Conservation (phyloP, 73 alveolate genomes). For the Tetrahymena thermophila region DNA sequence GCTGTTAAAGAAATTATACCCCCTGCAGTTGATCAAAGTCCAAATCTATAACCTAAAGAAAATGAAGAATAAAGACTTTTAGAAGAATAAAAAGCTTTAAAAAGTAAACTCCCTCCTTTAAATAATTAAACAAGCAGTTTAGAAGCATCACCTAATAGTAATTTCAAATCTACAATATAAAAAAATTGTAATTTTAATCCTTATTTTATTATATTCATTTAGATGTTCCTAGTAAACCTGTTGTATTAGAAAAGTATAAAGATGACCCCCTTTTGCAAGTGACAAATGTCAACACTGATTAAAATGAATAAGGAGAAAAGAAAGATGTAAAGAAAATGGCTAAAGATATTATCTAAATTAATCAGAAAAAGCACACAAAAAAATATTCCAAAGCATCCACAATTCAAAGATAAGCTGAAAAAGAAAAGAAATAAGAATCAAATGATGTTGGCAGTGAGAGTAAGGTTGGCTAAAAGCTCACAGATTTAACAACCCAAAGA, state of each 20-base stretch:
- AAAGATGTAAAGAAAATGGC: not conserved
- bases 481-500: conserved; percentile 82
- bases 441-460: conserved; percentile 49
- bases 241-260: not conserved
- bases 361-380: not conserved
- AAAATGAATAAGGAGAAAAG: not conserved
- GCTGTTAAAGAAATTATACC: not conserved
- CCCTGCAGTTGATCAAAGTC: not conserved
- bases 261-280: not conserved
- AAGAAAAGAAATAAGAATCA: not conserved
- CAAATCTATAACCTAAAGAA: not conserved
- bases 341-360: not conserved
- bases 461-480: conserved; percentile 83
- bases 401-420: not conserved
- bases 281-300: not conserved
- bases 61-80: not conserved
- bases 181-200: not conserved
- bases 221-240: not conserved
- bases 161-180: not conserved
- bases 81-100: not conserved
- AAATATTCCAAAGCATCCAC: not conserved
- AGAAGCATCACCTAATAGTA: not conserved
- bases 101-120: not conserved
- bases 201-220: not conserved
- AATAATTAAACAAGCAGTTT: not conserved